phyloP scores from a whole-genome alignment of 495 filamentous ascomycete species.

The Podospora anserina region DNA sequence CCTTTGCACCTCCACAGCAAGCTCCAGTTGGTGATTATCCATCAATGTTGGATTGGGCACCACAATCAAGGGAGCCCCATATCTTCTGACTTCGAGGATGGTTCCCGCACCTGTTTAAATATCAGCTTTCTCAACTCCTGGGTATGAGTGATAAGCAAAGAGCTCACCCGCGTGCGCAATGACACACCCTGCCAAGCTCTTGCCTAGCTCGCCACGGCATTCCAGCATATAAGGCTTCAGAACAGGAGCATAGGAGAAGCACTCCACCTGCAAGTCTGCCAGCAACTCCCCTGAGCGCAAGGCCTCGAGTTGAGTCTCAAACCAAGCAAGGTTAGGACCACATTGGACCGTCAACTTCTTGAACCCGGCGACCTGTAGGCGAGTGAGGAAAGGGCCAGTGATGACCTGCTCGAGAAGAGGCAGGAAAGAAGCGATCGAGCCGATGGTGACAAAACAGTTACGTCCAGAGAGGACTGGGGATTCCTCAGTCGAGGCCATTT shows the following conservation, averaged over 20 bases:
- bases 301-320: conserved; percentile 24
- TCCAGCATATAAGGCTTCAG: conserved; percentile 54
- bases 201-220: conserved; percentile 30
- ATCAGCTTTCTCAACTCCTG: background rate
- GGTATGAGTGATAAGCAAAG: background rate
- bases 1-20: conserved; percentile 67
- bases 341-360: conserved; percentile 72
- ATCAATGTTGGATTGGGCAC: conserved; percentile 81
- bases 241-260: conserved; percentile 62
- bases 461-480: conserved; percentile 10
- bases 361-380: conserved; percentile 55
- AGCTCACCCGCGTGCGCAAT: conserved; percentile 83
- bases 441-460: conserved; percentile 72
- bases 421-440: conserved; percentile 83
- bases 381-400: conserved; percentile 55
- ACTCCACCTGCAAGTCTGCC: conserved; percentile 47
- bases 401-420: conserved; percentile 65
- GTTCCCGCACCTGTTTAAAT: conserved; percentile 69
- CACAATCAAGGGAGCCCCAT: conserved; percentile 67
- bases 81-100: conserved; percentile 75
- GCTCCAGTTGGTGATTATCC: conserved; percentile 88
- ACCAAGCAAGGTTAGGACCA: conserved; percentile 52
- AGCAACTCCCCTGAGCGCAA: conserved; percentile 13
- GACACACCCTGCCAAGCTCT: conserved; percentile 57
- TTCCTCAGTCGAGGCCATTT: background rate